phyloP scores from a whole-genome alignment of 805 yeast genomes.

The Dipodascopsis uninucleata region DNA sequence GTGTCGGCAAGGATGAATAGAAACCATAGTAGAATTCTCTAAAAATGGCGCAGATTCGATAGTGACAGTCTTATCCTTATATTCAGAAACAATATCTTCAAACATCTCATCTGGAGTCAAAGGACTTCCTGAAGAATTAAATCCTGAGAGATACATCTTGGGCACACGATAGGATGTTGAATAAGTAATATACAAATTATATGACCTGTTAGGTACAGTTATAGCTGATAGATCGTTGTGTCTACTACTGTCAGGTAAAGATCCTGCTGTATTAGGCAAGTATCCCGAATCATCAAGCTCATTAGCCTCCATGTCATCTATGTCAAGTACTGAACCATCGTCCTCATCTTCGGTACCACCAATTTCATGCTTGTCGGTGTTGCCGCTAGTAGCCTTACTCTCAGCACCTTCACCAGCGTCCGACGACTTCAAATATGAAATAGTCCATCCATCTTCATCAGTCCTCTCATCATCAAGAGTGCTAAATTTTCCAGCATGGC shows the following conservation, averaged over 20 bases:
- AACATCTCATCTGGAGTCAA: conserved; percentile 86
- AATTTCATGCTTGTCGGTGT: no score
- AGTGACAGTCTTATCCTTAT: conserved; percentile 92
- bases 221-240: conserved; percentile 28
- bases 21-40: conserved; percentile 66
- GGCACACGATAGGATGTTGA: conserved; percentile 96
- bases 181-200: conserved; percentile 86
- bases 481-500: neutral
- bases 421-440: conserved; percentile 9
- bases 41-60: conserved; percentile 85
- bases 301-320: conserved; percentile 24
- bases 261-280: conserved; percentile 3
- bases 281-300: conserved; percentile 25
- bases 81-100: conserved; percentile 88
- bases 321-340: conserved; percentile 17
- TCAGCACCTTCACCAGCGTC: conserved; percentile 22
- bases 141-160: conserved; percentile 87
- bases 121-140: conserved; percentile 77
- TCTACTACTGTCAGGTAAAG: conserved; percentile 12
- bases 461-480: conserved; percentile 32
- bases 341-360: conserved; percentile 17
- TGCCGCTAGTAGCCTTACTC: conserved; percentile 47
- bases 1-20: conserved; percentile 95
- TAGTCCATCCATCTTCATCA: conserved; percentile 37
- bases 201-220: conserved; percentile 48